phyloP scores from a whole-genome alignment of 139 green algal species.

The Auxenochlorella protothecoides region DNA sequence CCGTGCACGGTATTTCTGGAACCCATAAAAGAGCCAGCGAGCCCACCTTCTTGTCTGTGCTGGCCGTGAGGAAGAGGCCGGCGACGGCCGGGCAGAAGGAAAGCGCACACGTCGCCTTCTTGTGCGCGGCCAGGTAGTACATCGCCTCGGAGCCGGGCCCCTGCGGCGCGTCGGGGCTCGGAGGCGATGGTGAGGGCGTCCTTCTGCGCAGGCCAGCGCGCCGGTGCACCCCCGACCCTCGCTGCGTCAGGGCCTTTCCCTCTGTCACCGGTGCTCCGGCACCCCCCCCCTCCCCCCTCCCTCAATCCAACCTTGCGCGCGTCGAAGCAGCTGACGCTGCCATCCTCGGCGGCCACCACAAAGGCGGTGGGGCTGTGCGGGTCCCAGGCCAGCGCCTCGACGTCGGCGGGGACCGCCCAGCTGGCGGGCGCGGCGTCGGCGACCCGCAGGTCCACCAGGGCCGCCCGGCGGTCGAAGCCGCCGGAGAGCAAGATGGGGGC shows the following conservation, averaged over 20 bases:
- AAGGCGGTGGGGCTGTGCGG: slow-evolving; percentile 68
- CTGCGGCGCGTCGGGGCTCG: neutral
- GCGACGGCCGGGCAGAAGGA: slow-evolving; percentile 51
- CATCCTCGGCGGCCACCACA: slow-evolving; percentile 76
- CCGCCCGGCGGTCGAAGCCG: slow-evolving; percentile 68
- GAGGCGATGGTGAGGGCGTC: too few relatives aligned
- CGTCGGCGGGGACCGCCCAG: slow-evolving; percentile 73
- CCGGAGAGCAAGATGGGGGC: slow-evolving; percentile 75
- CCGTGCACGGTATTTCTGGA: too few relatives aligned
- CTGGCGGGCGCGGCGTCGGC: slow-evolving; percentile 7
- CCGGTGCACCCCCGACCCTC: too few relatives aligned
- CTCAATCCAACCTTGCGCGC: slow-evolving; percentile 34
- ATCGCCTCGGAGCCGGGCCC: slow-evolving; percentile 41
- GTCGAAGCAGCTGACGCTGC: slow-evolving; percentile 56
- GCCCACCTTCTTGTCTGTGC: slow-evolving; percentile 80
- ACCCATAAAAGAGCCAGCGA: neutral
- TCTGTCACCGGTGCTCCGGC: too few relatives aligned
- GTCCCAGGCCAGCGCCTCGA: slow-evolving; percentile 80
- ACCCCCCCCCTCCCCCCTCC: too few relatives aligned
- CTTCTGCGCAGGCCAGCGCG: too few relatives aligned
- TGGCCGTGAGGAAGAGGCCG: slow-evolving; percentile 74
- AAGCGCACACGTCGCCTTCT: slow-evolving; percentile 66
- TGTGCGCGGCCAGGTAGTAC: slow-evolving; percentile 69
- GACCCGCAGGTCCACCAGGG: slow-evolving; percentile 39
- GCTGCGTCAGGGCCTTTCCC: too few relatives aligned